These are phyloP conservation scores for Brassica rapa DNA, from an alignment of 345 rosid genomes.

Conservation along the genomic window DNA sequence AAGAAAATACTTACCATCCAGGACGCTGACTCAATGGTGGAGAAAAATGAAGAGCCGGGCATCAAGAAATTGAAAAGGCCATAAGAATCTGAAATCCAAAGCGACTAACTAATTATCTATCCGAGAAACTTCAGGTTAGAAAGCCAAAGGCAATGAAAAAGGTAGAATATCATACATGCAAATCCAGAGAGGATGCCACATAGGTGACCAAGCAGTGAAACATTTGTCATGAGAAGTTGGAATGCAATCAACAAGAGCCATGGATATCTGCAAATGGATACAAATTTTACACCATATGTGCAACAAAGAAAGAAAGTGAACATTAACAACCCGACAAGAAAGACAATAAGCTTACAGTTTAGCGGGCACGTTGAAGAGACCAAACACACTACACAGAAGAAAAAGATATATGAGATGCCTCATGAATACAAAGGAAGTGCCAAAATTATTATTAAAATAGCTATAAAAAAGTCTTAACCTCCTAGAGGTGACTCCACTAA, in stretches of 20 bases:
- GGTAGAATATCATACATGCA: slow-evolving; percentile 62
- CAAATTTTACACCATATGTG: slow-evolving; percentile 15
- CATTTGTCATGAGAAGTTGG: slow-evolving; percentile 90
- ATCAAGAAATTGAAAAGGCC: slow-evolving; percentile 80
- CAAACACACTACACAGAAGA: slow-evolving; percentile 78
- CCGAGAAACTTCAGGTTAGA: slow-evolving; percentile 2
- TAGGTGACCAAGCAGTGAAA: slow-evolving; percentile 92
- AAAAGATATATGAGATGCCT: slow-evolving; percentile 6
- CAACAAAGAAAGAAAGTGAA: slow-evolving; percentile 11
- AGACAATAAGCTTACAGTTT: slow-evolving; percentile 60
- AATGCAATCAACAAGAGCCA: slow-evolving; percentile 73
- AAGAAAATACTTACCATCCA: slow-evolving; percentile 67
- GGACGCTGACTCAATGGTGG: slow-evolving; percentile 77
- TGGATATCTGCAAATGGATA: slow-evolving; percentile 67
- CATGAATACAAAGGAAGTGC: background rate
- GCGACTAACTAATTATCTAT: slow-evolving; percentile 20
- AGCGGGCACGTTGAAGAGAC: slow-evolving; percentile 95
- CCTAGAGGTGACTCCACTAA: slow-evolving; percentile 85
- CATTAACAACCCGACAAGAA: slow-evolving; percentile 1
- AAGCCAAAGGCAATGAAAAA: slow-evolving; percentile 6
- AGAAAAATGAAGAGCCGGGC: slow-evolving; percentile 84
- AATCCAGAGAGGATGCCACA: slow-evolving; percentile 96
- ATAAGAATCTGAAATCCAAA: slow-evolving; percentile 61
- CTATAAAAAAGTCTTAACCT: slow-evolving; percentile 55
- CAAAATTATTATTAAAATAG: background rate